These are phyloP conservation scores for carrot (Daucus carota) DNA, from an alignment of 129 eudicot species.

Conservation along the genomic window DH1_v3.0 NC_030387.2:13302001-13302500, in stretches of 20 bases:
- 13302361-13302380: constrained; percentile 34
- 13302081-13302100: background rate
- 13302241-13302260: constrained; percentile 41
- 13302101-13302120: background rate
- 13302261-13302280: constrained; percentile 15
- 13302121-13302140: too few relatives aligned
- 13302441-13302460: constrained; percentile 36
- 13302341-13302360: constrained; percentile 28
- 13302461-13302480: constrained; percentile 34
- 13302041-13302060: background rate
- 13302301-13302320: constrained; percentile 32
- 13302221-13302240: constrained; percentile 37
- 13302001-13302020: background rate
- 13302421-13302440: constrained; percentile 41
- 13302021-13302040: background rate
- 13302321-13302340: constrained; percentile 31
- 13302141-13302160: constrained; percentile 40
- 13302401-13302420: constrained; percentile 26
- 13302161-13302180: constrained; percentile 33
- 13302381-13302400: constrained; percentile 47
- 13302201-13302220: constrained; percentile 32
- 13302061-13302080: too few relatives aligned
- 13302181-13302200: constrained; percentile 55
- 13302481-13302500: constrained; percentile 6
- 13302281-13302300: constrained; percentile 33